Percentiles rank a stretch among this genome's conserved stretches.
Evolutionary conservation across 1,284 basidiomycete genomes (phyloP).

Genomic region (Bothia castanella): DNA sequence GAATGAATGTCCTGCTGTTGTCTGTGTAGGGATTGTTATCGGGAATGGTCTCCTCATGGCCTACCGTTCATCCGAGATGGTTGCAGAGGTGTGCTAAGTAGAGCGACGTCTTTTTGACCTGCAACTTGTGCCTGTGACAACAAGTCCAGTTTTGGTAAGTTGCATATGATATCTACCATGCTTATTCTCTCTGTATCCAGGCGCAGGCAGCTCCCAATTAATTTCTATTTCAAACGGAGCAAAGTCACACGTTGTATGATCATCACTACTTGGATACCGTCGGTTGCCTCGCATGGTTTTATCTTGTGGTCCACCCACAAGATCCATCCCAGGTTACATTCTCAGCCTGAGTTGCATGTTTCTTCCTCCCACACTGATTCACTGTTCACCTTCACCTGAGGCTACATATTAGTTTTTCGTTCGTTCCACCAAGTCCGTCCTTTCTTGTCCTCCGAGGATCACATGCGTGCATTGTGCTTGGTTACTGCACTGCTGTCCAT

Average conservation of each 20-base stretch:
- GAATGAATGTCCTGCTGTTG: background rate
- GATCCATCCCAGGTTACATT: background rate
- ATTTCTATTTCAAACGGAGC: background rate
- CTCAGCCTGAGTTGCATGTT: background rate
- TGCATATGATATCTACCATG: background rate
- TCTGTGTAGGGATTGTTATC: background rate
- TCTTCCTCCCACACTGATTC: background rate
- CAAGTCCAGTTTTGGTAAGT: conserved; percentile 2
- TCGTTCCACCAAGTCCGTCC: conserved; percentile 3
- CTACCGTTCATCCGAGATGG: background rate
- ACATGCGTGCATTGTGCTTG: conserved; percentile 10
- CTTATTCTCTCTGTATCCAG: background rate
- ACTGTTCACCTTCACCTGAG: background rate
- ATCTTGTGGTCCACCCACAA: conserved; percentile 8
- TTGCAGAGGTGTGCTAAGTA: conserved; percentile 1
- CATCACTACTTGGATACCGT: conserved; percentile 3
- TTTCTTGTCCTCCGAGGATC: conserved; percentile 3
- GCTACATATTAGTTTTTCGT: background rate
- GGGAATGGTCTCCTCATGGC: background rate
- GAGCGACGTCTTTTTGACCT: background rate
- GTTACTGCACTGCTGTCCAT: conserved; percentile 3
- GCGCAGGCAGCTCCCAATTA: background rate
- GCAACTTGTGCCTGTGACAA: conserved; percentile 9
- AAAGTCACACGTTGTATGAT: background rate
- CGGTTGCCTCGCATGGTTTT: background rate